Evolutionary conservation across 1,284 basidiomycete genomes (phyloP).

Genomic region (Ceratorhiza oryzae-sativae): DNA sequence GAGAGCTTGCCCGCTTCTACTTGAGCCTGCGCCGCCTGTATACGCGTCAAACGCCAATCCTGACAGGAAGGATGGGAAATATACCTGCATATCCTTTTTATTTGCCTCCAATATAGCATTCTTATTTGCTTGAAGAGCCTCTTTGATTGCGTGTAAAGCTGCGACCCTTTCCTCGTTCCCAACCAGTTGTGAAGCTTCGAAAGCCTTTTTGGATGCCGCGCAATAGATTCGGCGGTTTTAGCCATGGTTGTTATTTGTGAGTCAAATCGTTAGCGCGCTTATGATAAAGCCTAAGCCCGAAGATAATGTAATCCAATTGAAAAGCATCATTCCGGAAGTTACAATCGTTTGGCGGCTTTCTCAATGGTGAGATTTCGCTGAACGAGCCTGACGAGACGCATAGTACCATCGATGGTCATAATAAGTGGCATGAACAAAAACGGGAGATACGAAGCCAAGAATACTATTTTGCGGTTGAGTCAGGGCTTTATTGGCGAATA

Average conservation of each 20-base stretch:
- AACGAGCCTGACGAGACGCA: slow-evolving; percentile 23
- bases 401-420: slow-evolving; percentile 28
- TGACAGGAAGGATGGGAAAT: neutral
- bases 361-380: slow-evolving; percentile 6
- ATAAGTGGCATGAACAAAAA: slow-evolving; percentile 35
- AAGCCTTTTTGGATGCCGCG: slow-evolving; percentile 81
- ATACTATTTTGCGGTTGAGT: neutral
- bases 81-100: slow-evolving; percentile 76
- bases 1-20: slow-evolving; percentile 87
- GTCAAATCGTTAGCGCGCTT: slow-evolving; percentile 31
- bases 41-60: neutral
- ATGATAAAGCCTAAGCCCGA: neutral
- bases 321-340: neutral
- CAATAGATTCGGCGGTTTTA: slow-evolving; percentile 60
- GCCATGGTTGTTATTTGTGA: slow-evolving; percentile 16
- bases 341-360: slow-evolving; percentile 22
- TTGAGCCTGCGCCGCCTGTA: slow-evolving; percentile 76
- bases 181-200: slow-evolving; percentile 85
- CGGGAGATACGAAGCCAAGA: slow-evolving; percentile 38
- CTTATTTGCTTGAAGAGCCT: slow-evolving; percentile 68
- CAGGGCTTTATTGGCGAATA: neutral
- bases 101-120: slow-evolving; percentile 81
- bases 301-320: slow-evolving; percentile 11
- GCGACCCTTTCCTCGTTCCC: slow-evolving; percentile 68
- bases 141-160: slow-evolving; percentile 74